Evolutionary conservation across 2,329 filamentous ascomycete species (phyloP).

Genomic region (Pseudogymnoascus sp.): DNA sequence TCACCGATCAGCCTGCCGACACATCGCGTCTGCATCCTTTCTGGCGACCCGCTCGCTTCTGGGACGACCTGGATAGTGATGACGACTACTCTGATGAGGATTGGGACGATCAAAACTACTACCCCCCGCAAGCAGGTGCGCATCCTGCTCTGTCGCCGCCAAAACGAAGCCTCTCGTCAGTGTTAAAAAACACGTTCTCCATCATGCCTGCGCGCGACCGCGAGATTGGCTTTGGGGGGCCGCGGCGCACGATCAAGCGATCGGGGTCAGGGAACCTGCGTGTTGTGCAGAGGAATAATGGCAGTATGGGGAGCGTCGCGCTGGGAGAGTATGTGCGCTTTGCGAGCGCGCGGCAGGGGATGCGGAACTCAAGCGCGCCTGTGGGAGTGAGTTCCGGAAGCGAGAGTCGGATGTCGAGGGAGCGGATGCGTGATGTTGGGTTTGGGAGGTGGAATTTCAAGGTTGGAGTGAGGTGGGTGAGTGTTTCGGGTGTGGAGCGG

Average conservation of each 20-base stretch:
- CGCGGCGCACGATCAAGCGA: conserved; percentile 49
- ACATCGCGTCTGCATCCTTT: conserved; percentile 51
- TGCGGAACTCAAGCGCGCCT: conserved; percentile 5
- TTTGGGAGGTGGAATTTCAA: conserved; percentile 27
- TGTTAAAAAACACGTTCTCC: conserved; percentile 47
- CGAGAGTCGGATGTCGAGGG: background rate
- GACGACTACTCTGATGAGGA: conserved; percentile 23
- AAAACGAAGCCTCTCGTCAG: conserved; percentile 41
- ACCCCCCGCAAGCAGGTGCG: background rate
- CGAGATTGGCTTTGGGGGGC: conserved; percentile 19
- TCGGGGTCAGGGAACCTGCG: conserved; percentile 53
- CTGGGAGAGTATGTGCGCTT: conserved; percentile 15
- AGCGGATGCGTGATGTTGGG: conserved; percentile 22
- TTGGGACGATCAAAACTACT: conserved; percentile 12
- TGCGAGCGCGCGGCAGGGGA: conserved; percentile 6
- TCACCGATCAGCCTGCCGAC: conserved; percentile 42
- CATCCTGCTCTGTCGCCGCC: conserved; percentile 32
- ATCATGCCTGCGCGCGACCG: conserved; percentile 45
- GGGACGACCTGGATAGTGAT: conserved; percentile 33
- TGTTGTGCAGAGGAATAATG: conserved; percentile 48
- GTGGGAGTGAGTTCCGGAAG: background rate
- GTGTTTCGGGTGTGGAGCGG: conserved; percentile 42
- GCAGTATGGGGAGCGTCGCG: conserved; percentile 20
- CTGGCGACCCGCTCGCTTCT: conserved; percentile 49
- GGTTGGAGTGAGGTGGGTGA: conserved; percentile 40